These are phyloP conservation scores for Lodderomyces parapsilosis DNA, from an alignment of 1,139 yeast genomes.

Conservation along the genomic window DNA sequence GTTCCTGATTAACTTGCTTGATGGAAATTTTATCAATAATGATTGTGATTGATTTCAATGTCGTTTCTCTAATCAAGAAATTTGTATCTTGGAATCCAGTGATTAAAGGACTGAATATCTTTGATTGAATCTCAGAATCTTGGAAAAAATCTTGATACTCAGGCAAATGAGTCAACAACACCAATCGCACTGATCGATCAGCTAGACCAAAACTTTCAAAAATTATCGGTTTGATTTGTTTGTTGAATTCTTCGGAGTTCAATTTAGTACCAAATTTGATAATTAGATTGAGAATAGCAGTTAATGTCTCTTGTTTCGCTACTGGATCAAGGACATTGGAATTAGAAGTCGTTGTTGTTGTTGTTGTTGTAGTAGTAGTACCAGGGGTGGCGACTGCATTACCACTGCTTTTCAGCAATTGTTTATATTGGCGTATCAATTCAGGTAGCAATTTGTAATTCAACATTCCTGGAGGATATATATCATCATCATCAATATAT, in stretches of 20 bases:
- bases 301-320: slow-evolving; percentile 32
- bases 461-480: slow-evolving; percentile 60
- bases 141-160: slow-evolving; percentile 51
- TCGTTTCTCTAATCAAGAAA: slow-evolving; percentile 74
- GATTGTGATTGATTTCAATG: slow-evolving; percentile 66
- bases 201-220: slow-evolving; percentile 61
- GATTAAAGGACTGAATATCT: slow-evolving; percentile 63
- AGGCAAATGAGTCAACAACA: slow-evolving; percentile 64
- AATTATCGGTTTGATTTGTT: slow-evolving; percentile 60
- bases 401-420: slow-evolving; percentile 23
- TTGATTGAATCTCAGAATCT: slow-evolving; percentile 64
- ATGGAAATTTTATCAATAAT: slow-evolving; percentile 70
- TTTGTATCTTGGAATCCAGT: slow-evolving; percentile 88
- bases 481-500: slow-evolving; percentile 22
- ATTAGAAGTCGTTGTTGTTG: slow-evolving; percentile 18
- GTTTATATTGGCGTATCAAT: slow-evolving; percentile 39
- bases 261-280: slow-evolving; percentile 45
- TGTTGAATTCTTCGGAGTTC: slow-evolving; percentile 38
- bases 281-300: slow-evolving; percentile 47
- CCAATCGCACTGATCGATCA: slow-evolving; percentile 75
- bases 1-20: slow-evolving; percentile 83
- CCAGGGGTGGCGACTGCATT: no score
- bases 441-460: slow-evolving; percentile 70
- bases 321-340: slow-evolving; percentile 21
- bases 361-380: slow-evolving; percentile 11